Percentiles rank a stretch among this genome's conserved stretches.
Conservation (phyloP, 2,329 filamentous ascomycete genomes). For the Cercospora sesami region DNA sequence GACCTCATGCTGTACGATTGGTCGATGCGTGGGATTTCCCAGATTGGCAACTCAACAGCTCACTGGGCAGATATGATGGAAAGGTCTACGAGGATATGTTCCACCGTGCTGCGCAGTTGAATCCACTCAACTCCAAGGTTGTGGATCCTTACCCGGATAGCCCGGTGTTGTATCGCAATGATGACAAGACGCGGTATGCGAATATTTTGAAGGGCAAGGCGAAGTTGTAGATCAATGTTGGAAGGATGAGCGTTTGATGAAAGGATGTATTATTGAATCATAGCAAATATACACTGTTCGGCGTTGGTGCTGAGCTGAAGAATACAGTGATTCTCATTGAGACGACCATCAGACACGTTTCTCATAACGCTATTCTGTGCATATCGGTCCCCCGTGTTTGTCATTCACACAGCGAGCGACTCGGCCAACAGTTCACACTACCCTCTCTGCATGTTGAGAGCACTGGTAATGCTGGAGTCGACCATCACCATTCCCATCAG, state of each 20-base stretch:
- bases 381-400: not conserved
- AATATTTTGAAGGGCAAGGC: conserved; percentile 40
- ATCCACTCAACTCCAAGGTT: conserved; percentile 70
- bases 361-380: not conserved
- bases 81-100: conserved; percentile 79
- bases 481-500: not conserved
- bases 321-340: not conserved
- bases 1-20: conserved; percentile 69
- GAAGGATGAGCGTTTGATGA: not conserved
- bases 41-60: conserved; percentile 74
- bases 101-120: conserved; percentile 67
- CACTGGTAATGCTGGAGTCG: not conserved
- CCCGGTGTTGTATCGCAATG: conserved; percentile 61
- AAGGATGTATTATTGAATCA: not conserved
- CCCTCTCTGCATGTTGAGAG: not conserved
- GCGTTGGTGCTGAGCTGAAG: not conserved
- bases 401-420: not conserved
- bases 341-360: not conserved
- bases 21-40: conserved; percentile 76
- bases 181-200: conserved; percentile 43
- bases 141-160: conserved; percentile 71
- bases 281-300: not conserved
- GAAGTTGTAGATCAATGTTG: conserved; percentile 6
- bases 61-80: conserved; percentile 68
- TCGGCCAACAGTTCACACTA: not conserved